Percentiles rank a stretch among this genome's conserved stretches.
Evolutionary conservation across 2,329 filamentous ascomycete genomes (phyloP).

Genomic region (Penicillium expansum): DNA sequence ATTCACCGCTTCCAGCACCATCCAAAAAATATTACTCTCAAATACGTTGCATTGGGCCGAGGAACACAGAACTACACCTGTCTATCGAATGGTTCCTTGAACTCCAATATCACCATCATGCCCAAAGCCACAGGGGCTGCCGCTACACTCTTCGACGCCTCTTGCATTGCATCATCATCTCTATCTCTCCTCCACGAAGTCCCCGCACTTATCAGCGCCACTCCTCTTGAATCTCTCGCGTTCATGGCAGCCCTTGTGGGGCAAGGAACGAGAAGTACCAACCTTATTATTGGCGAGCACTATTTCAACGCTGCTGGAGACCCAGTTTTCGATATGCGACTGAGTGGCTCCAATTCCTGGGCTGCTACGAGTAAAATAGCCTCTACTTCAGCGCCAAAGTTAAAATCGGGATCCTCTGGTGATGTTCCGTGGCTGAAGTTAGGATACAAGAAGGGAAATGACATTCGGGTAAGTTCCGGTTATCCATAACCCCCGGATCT

Average conservation of each 20-base stretch:
- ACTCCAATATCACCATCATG: conserved; percentile 3
- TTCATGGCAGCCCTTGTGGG: conserved; percentile 22
- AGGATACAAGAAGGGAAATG: conserved; percentile 24
- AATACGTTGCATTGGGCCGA: conserved; percentile 47
- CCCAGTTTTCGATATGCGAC: conserved; percentile 35
- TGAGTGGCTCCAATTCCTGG: conserved; percentile 26
- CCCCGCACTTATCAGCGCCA: conserved; percentile 18
- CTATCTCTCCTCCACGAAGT: conserved; percentile 30
- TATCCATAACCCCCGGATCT: not conserved
- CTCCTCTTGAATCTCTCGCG: conserved; percentile 30
- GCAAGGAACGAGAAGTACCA: conserved; percentile 14
- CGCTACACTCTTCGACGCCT: conserved; percentile 47
- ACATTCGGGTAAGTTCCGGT: conserved; percentile 30
- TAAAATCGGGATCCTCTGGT: conserved; percentile 9
- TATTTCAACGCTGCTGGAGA: conserved; percentile 30
- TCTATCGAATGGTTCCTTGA: conserved; percentile 19
- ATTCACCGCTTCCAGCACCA: conserved; percentile 30
- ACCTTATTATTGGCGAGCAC: conserved; percentile 38
- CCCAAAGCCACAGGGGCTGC: conserved; percentile 45
- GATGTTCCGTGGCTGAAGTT: conserved; percentile 39
- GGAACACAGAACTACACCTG: conserved; percentile 55
- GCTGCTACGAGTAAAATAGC: conserved; percentile 27
- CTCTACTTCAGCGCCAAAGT: conserved; percentile 25
- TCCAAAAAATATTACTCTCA: conserved; percentile 33
- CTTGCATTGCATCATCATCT: conserved; percentile 35